Conservation (phyloP, 768 basidiomycete genomes). For the Suillus americanus region DNA sequence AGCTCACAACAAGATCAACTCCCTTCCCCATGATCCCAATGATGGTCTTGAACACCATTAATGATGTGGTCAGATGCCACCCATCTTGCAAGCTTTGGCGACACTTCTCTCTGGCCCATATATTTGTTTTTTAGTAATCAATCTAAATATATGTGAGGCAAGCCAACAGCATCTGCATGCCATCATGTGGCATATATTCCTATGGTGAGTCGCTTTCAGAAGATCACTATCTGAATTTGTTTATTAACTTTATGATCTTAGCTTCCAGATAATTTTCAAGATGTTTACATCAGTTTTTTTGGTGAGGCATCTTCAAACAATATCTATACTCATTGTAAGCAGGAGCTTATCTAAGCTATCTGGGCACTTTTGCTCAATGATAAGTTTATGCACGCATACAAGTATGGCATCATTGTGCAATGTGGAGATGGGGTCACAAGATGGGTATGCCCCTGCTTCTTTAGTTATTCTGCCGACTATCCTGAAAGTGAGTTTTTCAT, state of each 20-base stretch:
- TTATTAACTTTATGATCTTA: neutral
- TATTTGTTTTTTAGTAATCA: slow-evolving; percentile 17
- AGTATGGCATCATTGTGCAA: slow-evolving; percentile 18
- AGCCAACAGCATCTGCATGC: slow-evolving; percentile 10
- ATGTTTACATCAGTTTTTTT: neutral
- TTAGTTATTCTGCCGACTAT: slow-evolving; percentile 24
- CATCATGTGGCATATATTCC: slow-evolving; percentile 18
- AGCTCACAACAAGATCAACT: slow-evolving; percentile 8
- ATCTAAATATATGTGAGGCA: slow-evolving; percentile 14
- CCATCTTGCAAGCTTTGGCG: slow-evolving; percentile 20
- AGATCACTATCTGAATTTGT: neutral
- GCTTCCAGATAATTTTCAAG: slow-evolving; percentile 7
- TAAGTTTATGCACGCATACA: slow-evolving; percentile 18
- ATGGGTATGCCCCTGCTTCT: slow-evolving; percentile 18
- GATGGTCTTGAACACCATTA: slow-evolving; percentile 14
- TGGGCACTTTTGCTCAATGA: slow-evolving; percentile 17
- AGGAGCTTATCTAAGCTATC: slow-evolving; percentile 19
- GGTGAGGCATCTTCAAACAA: neutral
- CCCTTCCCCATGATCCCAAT: slow-evolving; percentile 10
- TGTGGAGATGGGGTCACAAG: slow-evolving; percentile 17
- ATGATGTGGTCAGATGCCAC: slow-evolving; percentile 28
- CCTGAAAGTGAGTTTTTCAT: slow-evolving; percentile 10
- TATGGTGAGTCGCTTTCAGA: neutral
- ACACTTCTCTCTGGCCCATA: slow-evolving; percentile 16
- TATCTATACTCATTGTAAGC: slow-evolving; percentile 17